Conservation (phyloP, 31 red algal genomes). For the Odonthalia washingtoniensis region DNA sequence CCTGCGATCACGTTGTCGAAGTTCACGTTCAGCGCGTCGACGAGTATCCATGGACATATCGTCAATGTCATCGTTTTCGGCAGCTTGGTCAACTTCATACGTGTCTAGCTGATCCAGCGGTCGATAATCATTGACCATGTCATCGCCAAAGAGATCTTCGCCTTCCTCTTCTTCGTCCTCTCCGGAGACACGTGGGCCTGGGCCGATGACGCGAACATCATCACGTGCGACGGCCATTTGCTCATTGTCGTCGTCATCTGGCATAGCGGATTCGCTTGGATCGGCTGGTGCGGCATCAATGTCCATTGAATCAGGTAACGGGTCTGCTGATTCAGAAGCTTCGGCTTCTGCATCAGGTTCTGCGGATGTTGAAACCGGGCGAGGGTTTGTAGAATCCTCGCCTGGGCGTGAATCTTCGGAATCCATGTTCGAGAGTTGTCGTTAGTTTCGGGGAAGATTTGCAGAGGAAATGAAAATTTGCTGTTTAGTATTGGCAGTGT, state of each 20-base stretch:
- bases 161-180: slow-evolving; percentile 91
- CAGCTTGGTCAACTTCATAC: slow-evolving; percentile 90
- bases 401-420: slow-evolving; percentile 16
- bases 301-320: not conserved
- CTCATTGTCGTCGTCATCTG: slow-evolving; percentile 62
- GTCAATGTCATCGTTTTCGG: slow-evolving; percentile 83
- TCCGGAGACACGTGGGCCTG: too few species aligned
- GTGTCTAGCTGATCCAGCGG: slow-evolving; percentile 82
- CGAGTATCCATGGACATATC: slow-evolving; percentile 59
- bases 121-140: slow-evolving; percentile 95
- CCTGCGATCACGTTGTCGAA: slow-evolving; percentile 45
- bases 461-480: too few species aligned
- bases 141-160: slow-evolving; percentile 95
- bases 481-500: too few species aligned
- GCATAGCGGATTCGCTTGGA: slow-evolving; percentile 45
- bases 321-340: not conserved
- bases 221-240: slow-evolving; percentile 10
- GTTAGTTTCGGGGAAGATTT: too few species aligned
- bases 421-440: too few species aligned
- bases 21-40: slow-evolving; percentile 70
- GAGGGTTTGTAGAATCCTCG: slow-evolving; percentile 37
- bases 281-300: slow-evolving; percentile 1
- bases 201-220: slow-evolving; percentile 1
- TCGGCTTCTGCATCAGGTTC: slow-evolving; percentile 21
- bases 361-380: slow-evolving; percentile 47